Evolutionary conservation across 2,329 filamentous ascomycete species (phyloP).

Genomic region (Beauveria brongniartii): DNA sequence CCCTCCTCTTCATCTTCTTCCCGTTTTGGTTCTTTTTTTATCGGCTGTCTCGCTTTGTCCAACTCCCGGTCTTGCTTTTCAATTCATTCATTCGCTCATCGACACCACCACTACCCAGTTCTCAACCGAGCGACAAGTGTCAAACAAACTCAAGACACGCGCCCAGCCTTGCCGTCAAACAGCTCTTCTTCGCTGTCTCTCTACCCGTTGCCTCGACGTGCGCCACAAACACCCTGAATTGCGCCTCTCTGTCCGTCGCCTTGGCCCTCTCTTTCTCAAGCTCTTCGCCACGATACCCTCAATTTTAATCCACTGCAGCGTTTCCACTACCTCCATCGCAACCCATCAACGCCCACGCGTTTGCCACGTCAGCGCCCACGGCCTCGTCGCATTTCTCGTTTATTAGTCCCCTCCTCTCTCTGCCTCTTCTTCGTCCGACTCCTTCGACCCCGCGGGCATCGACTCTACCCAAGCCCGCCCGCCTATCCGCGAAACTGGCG

Average conservation of each 20-base stretch:
- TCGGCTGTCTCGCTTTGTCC: neutral
- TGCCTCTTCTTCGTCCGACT: neutral
- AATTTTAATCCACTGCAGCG: neutral
- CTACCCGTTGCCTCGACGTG: neutral
- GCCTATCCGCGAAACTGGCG: constrained; percentile 5
- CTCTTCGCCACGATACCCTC: neutral
- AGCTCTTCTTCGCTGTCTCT: neutral
- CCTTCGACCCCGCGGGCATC: neutral
- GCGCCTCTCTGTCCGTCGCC: neutral
- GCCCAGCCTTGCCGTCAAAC: neutral
- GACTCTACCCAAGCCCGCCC: neutral
- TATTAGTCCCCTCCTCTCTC: neutral
- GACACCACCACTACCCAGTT: neutral
- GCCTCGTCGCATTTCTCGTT: neutral
- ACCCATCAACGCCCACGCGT: neutral
- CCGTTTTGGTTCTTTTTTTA: neutral
- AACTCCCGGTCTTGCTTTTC: neutral
- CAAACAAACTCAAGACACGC: neutral
- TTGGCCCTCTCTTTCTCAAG: neutral
- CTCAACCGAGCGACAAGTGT: neutral
- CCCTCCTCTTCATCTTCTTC: neutral
- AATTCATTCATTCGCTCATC: neutral
- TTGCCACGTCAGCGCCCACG: neutral
- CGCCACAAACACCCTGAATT: neutral
- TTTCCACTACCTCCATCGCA: neutral